phyloP scores from a whole-genome alignment of 371 early-diverging fungal genomes.

The Mucor lusitanicus region DNA sequence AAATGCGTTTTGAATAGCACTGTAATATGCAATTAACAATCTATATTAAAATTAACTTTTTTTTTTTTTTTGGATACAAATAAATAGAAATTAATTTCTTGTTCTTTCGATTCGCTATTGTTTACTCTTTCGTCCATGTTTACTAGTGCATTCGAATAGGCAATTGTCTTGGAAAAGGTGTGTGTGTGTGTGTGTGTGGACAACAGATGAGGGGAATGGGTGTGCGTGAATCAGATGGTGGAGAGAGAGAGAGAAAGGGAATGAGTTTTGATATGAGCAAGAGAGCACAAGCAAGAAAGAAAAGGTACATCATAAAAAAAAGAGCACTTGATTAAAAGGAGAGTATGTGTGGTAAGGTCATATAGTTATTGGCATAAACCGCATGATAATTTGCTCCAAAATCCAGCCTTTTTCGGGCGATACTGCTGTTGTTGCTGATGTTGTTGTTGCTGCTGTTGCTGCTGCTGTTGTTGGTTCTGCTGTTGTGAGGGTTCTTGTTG shows the following conservation, averaged over 20 bases:
- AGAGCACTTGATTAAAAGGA: not conserved
- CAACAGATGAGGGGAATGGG: too few species aligned
- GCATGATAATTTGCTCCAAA: slow-evolving; percentile 14
- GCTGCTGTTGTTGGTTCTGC: slow-evolving; percentile 5
- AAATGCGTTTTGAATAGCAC: not conserved
- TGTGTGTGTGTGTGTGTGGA: too few species aligned
- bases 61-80: not conserved
- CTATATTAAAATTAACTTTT: not conserved
- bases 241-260: too few species aligned
- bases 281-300: not conserved
- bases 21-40: not conserved
- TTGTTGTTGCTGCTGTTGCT: slow-evolving; percentile 2
- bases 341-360: not conserved
- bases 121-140: not conserved
- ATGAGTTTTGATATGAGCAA: not conserved
- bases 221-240: too few species aligned
- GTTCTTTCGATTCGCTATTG: not conserved
- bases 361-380: slow-evolving; percentile 17
- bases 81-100: not conserved
- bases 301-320: not conserved
- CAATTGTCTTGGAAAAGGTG: too few species aligned
- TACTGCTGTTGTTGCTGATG: too few species aligned
- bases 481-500: not conserved
- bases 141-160: not conserved
- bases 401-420: slow-evolving; percentile 5